Evolutionary conservation across 495 filamentous ascomycete genomes (phyloP), one percentile per base, ranked within the genome.

Genomic region (Penicillium goetzii): DNA sequence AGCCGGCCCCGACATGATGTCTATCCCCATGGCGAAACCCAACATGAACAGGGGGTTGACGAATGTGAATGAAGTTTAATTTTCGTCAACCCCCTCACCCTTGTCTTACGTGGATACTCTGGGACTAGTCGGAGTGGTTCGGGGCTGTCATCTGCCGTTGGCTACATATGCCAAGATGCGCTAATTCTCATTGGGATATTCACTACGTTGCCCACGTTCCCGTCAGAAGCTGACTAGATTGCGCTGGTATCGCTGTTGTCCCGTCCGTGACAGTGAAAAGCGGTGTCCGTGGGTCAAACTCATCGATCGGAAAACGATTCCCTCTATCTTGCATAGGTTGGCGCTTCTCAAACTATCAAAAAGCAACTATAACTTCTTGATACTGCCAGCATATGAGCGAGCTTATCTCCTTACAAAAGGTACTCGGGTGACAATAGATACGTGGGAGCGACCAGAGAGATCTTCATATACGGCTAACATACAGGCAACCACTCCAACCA

Each of bases 1-100:
- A 33, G 61, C 61, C 33, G 49, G 58, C 28, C 51, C 60, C 36
- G 54, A 58, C 33, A 63, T 58, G 43, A 7, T 51, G 60, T 23
- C 33, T 30, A 43, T 33, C 28, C 8, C 60, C 60, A 63, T 63
- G 45, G 58, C 47, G 30, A 15, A 52, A 60, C 34, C 6, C 47
- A 26, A 30, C 58, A 50, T 47, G 58, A 45, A 10, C 15, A 40
- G 11, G 41, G 21, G 28, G 45, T 40, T 52, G 32, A 34, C 52
- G 19, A 55, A 9, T 17, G 52, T 54, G 50, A 17, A 17, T 32
- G 51, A 54, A 54, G 51, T 8, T 14, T 23, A 10, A 23, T 3
- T 47, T 47, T 47, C 21, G 43, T 47, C 43, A 47, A 47, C 9
- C 43, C 43, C 43, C 43, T 47, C 43, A 47, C 43, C 19, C 43